phyloP scores from a whole-genome alignment of 2,329 filamentous ascomycete genomes.

The Sclerotinia subarctica region DNA sequence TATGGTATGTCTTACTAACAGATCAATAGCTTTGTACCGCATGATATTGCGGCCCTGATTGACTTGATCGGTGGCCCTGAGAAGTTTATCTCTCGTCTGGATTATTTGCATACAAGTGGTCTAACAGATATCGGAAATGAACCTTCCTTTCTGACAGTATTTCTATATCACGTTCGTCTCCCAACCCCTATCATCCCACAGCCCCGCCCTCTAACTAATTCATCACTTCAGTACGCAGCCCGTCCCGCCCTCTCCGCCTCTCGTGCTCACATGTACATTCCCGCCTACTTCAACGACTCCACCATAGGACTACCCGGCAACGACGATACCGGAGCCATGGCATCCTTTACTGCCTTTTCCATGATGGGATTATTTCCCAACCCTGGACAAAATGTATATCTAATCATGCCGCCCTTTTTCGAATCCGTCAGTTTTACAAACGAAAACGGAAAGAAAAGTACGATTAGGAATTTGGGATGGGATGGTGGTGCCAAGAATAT shows the following conservation, averaged over 20 bases:
- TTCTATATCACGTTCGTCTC: conserved; percentile 56
- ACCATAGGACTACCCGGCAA: conserved; percentile 63
- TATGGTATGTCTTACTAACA: not conserved
- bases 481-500: conserved; percentile 55
- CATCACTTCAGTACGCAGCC: conserved; percentile 50
- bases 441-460: conserved; percentile 57
- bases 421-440: conserved; percentile 55
- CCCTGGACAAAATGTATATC: conserved; percentile 65
- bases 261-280: conserved; percentile 62
- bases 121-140: conserved; percentile 66
- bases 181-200: not conserved
- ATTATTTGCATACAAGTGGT: conserved; percentile 59
- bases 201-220: not conserved
- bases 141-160: conserved; percentile 61
- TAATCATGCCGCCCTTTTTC: conserved; percentile 67
- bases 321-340: conserved; percentile 66
- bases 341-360: conserved; percentile 30
- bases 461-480: conserved; percentile 58
- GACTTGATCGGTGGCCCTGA: conserved; percentile 55
- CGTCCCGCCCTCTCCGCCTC: conserved; percentile 47
- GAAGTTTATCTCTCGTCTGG: conserved; percentile 55
- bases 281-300: conserved; percentile 57
- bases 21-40: conserved; percentile 38
- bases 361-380: conserved; percentile 56
- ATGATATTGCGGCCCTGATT: conserved; percentile 56